Evolutionary conservation across 2,329 filamentous ascomycete genomes (phyloP).

Genomic region (Penicillium brevicompactum): DNA sequence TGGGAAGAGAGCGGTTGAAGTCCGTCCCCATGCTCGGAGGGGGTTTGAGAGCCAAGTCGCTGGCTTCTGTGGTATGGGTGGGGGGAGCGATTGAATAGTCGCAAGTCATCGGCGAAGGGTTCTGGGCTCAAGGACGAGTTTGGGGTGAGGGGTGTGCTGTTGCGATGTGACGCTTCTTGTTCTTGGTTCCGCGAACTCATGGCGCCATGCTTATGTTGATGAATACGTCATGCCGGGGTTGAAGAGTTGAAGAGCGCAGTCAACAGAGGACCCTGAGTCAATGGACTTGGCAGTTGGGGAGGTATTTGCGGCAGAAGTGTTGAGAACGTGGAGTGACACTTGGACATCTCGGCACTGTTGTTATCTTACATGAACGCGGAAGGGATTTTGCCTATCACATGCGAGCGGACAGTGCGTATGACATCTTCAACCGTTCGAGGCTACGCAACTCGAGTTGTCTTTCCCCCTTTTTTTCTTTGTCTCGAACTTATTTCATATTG

Average conservation of each 20-base stretch:
- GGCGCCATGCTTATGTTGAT: conserved; percentile 34
- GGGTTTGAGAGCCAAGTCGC: conserved; percentile 55
- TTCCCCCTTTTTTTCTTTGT: neutral
- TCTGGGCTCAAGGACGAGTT: conserved; percentile 16
- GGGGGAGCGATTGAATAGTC: conserved; percentile 62
- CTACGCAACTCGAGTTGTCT: neutral
- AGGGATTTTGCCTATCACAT: conserved; percentile 29
- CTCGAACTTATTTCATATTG: neutral
- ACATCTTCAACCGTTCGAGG: neutral
- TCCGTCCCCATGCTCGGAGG: conserved; percentile 38
- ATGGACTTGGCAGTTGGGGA: neutral
- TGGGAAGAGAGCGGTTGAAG: conserved; percentile 25
- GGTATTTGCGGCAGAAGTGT: neutral
- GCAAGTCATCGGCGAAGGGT: conserved; percentile 37
- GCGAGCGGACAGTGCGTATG: conserved; percentile 14
- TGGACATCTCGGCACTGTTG: conserved; percentile 11
- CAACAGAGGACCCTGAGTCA: neutral
- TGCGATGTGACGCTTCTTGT: conserved; percentile 24
- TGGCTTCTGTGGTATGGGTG: conserved; percentile 69
- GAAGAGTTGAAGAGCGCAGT: neutral
- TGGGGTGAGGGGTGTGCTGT: conserved; percentile 19
- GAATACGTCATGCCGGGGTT: conserved; percentile 32
- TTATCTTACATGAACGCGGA: conserved; percentile 23
- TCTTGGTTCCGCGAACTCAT: conserved; percentile 39
- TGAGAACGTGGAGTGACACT: conserved; percentile 5